phyloP scores from a whole-genome alignment of 2,329 filamentous ascomycete species.

The Xylaria sp. region DNA sequence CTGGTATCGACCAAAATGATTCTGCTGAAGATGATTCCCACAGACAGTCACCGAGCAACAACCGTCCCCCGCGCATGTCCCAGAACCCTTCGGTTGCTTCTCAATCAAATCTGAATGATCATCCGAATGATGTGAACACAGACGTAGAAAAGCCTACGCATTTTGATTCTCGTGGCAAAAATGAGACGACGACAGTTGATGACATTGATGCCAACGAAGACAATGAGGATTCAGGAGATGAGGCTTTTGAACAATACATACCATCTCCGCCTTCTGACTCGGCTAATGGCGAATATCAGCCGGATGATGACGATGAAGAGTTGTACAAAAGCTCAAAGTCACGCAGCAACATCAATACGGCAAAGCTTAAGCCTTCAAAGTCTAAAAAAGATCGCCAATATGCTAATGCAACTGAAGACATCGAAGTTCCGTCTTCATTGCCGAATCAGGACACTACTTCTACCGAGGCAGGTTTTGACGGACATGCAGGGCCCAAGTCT shows the following conservation, averaged over 20 bases:
- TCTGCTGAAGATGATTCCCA: conserved; percentile 1
- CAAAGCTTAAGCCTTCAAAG: not conserved
- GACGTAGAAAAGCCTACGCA: not conserved
- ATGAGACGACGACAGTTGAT: conserved; percentile 5
- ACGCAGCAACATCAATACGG: not conserved
- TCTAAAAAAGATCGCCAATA: not conserved
- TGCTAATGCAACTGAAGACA: conserved; percentile 6
- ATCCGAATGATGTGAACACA: not conserved
- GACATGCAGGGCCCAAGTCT: conserved; percentile 8
- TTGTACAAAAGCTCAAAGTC: not conserved
- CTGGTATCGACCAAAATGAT: not conserved
- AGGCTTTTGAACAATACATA: not conserved
- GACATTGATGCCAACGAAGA: conserved; percentile 14
- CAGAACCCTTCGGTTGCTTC: not conserved
- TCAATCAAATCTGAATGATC: not conserved
- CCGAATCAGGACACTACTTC: conserved; percentile 8
- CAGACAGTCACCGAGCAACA: not conserved
- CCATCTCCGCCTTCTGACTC: not conserved
- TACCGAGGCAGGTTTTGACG: not conserved
- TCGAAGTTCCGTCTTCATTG: conserved; percentile 24
- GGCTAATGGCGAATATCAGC: conserved; percentile 1
- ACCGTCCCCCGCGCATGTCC: not conserved
- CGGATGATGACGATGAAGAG: not conserved
- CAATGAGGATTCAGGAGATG: not conserved
- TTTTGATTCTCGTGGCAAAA: not conserved